Conservation (phyloP, 768 basidiomycete genomes). For the Trametes maxima region DNA sequence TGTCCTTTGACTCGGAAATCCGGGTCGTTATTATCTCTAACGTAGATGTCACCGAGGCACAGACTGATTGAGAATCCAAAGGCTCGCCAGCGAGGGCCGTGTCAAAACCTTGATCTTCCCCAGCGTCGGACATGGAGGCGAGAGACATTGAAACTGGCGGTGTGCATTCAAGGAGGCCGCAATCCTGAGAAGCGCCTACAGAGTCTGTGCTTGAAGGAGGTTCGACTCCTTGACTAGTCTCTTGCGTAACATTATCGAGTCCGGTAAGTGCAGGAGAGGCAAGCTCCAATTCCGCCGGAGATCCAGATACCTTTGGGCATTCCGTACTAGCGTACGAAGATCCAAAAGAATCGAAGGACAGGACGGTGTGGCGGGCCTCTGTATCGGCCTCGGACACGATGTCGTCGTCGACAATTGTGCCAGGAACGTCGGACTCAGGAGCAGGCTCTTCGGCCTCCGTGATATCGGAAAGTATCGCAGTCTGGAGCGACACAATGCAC, state of each 20-base stretch:
- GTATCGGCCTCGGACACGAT: background rate
- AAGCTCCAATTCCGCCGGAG: background rate
- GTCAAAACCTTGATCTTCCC: too few species aligned
- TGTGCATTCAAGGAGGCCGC: too few species aligned
- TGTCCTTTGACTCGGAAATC: too few species aligned
- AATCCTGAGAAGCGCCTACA: too few species aligned
- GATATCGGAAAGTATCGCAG: constrained; percentile 18
- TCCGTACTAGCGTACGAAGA: constrained; percentile 16
- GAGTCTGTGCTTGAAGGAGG: too few species aligned
- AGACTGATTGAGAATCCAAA: too few species aligned
- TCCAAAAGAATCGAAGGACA: constrained; percentile 20
- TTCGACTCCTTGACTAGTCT: background rate
- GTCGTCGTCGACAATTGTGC: background rate
- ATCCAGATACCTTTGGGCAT: background rate
- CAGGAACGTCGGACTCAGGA: background rate
- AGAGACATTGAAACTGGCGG: too few species aligned
- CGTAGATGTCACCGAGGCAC: too few species aligned
- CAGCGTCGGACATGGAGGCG: too few species aligned
- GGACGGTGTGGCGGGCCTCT: background rate
- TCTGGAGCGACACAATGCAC: background rate
- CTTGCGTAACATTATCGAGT: background rate
- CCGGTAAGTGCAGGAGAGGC: background rate
- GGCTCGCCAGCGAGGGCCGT: too few species aligned
- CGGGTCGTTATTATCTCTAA: too few species aligned
- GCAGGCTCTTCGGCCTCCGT: constrained; percentile 10